These are phyloP conservation scores for Staphylotrichum longicolle DNA, from an alignment of 495 filamentous ascomycete species.

Conservation along the genomic window DNA sequence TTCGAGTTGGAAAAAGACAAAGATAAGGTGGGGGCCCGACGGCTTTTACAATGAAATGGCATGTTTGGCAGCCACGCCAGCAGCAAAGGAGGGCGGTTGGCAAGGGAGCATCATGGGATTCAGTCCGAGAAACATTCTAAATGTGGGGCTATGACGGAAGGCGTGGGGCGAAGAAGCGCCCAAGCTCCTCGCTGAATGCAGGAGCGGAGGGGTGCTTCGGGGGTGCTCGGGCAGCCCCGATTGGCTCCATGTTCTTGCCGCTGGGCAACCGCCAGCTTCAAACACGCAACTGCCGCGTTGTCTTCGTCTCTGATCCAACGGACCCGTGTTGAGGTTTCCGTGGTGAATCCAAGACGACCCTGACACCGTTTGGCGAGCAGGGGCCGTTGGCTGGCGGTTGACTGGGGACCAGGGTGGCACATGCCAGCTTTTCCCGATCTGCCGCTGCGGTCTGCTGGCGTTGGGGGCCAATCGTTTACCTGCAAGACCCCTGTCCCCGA, in stretches of 20 bases:
- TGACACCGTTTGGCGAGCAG: neutral
- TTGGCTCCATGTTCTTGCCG: neutral
- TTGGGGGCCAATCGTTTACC: constrained; percentile 5
- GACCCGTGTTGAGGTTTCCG: constrained; percentile 6
- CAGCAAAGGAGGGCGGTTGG: constrained; percentile 1
- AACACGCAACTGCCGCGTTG: neutral
- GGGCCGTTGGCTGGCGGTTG: constrained; percentile 13
- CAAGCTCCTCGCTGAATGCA: constrained; percentile 3
- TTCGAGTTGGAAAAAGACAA: neutral
- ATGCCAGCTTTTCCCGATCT: constrained; percentile 15
- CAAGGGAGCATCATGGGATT: constrained; percentile 25
- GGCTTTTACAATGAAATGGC: constrained; percentile 16
- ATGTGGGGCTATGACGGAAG: constrained; percentile 31
- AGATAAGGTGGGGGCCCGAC: neutral
- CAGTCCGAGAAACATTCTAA: constrained; percentile 14
- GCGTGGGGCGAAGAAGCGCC: constrained; percentile 7
- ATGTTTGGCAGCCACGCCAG: neutral
- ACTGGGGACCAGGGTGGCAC: constrained; percentile 25
- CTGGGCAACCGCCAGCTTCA: neutral
- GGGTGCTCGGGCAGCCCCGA: neutral
- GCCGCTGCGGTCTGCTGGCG: neutral
- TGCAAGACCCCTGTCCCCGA: neutral
- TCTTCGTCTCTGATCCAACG: constrained; percentile 1
- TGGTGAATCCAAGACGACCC: neutral
- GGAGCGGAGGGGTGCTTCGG: too few relatives aligned